Conservation (phyloP, 176 grass and related monocot genomes). For the Carex pumila region DNA sequence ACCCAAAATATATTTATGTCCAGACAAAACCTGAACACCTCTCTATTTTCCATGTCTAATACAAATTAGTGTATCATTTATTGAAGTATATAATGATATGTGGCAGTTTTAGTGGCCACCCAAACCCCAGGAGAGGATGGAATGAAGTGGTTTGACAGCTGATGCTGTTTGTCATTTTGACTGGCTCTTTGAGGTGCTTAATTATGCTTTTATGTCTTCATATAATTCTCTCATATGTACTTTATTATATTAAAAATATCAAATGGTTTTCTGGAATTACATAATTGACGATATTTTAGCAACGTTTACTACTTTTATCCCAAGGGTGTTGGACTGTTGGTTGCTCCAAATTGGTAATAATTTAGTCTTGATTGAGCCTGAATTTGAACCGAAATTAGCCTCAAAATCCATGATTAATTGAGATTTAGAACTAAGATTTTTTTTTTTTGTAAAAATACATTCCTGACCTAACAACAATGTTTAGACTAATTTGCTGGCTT, state of each 20-base stretch:
- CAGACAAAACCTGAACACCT: neutral
- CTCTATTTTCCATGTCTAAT: neutral
- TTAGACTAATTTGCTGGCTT: neutral
- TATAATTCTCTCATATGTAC: neutral
- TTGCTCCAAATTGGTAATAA: neutral
- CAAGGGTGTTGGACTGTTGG: too few species aligned
- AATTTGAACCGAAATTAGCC: neutral
- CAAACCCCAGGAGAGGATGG: slow-evolving; percentile 65
- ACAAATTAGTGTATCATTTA: neutral
- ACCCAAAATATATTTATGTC: neutral
- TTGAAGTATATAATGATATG: neutral
- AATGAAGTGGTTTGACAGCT: slow-evolving; percentile 85
- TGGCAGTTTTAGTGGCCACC: slow-evolving; percentile 75
- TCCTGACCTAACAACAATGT: neutral
- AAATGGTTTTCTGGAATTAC: neutral
- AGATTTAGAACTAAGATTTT: neutral
- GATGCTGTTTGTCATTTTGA: slow-evolving; percentile 81
- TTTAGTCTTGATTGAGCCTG: neutral
- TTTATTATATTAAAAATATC: neutral
- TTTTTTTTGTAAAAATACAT: neutral
- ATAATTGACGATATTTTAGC: too few species aligned
- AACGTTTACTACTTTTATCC: too few species aligned
- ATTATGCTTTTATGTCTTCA: neutral
- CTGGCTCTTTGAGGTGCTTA: slow-evolving; percentile 82
- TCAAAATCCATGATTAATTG: neutral